Percentiles rank a stretch among this genome's conserved stretches.
These are phyloP conservation scores for Fusarium secorum DNA, from an alignment of 2,329 filamentous ascomycete genomes.

Conservation along the genomic window DNA sequence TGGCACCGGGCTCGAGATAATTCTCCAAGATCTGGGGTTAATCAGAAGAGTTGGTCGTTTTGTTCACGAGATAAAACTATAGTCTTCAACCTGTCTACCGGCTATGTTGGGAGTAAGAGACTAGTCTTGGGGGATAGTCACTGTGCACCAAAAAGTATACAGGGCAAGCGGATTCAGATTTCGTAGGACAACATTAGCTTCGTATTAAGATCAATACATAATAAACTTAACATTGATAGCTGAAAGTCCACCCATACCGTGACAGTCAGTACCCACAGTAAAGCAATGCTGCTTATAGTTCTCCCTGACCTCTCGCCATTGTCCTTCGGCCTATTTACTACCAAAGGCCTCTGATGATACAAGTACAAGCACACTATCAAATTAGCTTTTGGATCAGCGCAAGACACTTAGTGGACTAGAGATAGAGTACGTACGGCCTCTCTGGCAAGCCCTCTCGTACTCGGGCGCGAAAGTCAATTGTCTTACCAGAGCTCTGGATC, in stretches of 20 bases:
- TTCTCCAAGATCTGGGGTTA: fast-evolving
- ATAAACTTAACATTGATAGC: not conserved
- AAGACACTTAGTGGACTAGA: not conserved
- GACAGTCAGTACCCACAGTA: not conserved
- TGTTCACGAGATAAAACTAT: not conserved
- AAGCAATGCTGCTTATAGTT: not conserved
- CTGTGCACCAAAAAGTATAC: not conserved
- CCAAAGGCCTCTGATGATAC: not conserved
- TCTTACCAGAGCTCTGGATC: not conserved
- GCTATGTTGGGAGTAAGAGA: not conserved
- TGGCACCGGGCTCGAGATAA: fast-evolving
- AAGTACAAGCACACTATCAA: not conserved
- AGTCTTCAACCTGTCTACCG: fast-evolving
- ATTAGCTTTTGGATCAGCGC: not conserved
- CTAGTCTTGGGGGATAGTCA: not conserved
- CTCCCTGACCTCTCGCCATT: not conserved
- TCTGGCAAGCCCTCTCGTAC: not conserved
- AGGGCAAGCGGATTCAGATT: not conserved
- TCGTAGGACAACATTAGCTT: not conserved
- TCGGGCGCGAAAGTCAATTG: not conserved
- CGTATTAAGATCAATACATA: too few relatives aligned
- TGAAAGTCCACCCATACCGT: too few relatives aligned
- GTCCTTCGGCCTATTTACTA: not conserved
- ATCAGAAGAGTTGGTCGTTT: too few relatives aligned
- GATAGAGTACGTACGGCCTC: not conserved